phyloP scores from a whole-genome alignment of 768 basidiomycete genomes.

The Neoboletus magnificus region DNA sequence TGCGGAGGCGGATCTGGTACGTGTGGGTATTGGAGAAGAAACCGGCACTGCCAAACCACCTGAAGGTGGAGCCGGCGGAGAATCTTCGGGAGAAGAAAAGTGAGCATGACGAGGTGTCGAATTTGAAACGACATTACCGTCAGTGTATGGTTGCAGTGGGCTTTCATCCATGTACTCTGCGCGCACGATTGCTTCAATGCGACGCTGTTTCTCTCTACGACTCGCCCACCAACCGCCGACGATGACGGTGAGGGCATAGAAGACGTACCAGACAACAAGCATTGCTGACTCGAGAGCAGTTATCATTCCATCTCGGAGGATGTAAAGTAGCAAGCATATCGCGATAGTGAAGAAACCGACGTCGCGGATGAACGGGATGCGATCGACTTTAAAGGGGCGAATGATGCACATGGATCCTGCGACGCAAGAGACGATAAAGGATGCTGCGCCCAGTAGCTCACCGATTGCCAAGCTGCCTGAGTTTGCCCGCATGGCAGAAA shows the following conservation, averaged over 20 bases:
- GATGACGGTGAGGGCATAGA: slow-evolving; percentile 77
- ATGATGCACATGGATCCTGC: slow-evolving; percentile 98
- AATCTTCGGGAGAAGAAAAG: slow-evolving; percentile 7
- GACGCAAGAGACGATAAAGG: slow-evolving; percentile 95
- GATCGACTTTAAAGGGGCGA: slow-evolving; percentile 85
- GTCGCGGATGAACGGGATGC: slow-evolving; percentile 83
- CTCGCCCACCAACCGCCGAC: slow-evolving; percentile 74
- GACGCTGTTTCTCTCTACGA: slow-evolving; percentile 46
- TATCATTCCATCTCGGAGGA: slow-evolving; percentile 75
- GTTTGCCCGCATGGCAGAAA: slow-evolving; percentile 82
- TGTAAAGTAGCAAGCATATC: slow-evolving; percentile 68
- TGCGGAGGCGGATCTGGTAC: slow-evolving; percentile 39
- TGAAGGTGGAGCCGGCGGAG: slow-evolving; percentile 1
- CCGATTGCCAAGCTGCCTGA: slow-evolving; percentile 92
- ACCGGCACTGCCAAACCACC: slow-evolving; percentile 16
- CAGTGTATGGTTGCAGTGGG: slow-evolving; percentile 51
- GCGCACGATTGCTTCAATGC: slow-evolving; percentile 50
- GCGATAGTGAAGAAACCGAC: slow-evolving; percentile 92
- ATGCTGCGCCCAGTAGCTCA: slow-evolving; percentile 91
- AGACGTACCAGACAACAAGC: slow-evolving; percentile 69
- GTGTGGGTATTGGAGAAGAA: slow-evolving; percentile 32
- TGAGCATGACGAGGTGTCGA: slow-evolving; percentile 1
- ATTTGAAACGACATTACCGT: slow-evolving; percentile 50
- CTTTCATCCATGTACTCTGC: slow-evolving; percentile 54
- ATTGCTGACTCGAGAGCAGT: slow-evolving; percentile 63